These are phyloP conservation scores for Papiliotrema flavescens DNA, from an alignment of 1,284 basidiomycete species.

Conservation along the genomic window DNA sequence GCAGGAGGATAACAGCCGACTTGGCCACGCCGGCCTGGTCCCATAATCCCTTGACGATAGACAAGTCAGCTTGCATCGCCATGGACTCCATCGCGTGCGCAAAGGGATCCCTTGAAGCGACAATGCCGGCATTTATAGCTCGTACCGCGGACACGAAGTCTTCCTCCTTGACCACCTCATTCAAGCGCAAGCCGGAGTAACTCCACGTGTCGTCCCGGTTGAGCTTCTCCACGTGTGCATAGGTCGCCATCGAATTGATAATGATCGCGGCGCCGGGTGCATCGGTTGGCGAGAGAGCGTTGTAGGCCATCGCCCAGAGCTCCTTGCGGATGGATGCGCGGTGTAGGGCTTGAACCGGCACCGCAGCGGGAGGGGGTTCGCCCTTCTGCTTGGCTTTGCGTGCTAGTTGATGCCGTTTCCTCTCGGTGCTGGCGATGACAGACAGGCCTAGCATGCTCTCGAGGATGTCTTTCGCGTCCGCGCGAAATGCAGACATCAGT, in stretches of 20 bases:
- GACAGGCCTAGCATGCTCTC: slow-evolving; percentile 34
- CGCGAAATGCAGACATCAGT: slow-evolving; percentile 42
- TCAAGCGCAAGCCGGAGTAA: slow-evolving; percentile 22
- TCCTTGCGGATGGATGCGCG: slow-evolving; percentile 52
- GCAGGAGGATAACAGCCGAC: slow-evolving; percentile 62
- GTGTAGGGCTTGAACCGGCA: slow-evolving; percentile 25
- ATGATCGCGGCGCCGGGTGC: slow-evolving; percentile 58
- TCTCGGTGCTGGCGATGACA: slow-evolving; percentile 24
- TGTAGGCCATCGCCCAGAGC: slow-evolving; percentile 68
- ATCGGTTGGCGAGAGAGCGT: slow-evolving; percentile 59
- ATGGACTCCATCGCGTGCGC: slow-evolving; percentile 60
- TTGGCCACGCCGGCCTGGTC: slow-evolving; percentile 52
- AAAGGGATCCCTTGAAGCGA: slow-evolving; percentile 60
- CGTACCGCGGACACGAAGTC: slow-evolving; percentile 41
- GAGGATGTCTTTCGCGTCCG: slow-evolving; percentile 39
- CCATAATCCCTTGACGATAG: slow-evolving; percentile 57
- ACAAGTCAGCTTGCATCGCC: slow-evolving; percentile 55
- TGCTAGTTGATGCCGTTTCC: slow-evolving; percentile 15
- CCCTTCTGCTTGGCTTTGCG: slow-evolving; percentile 16
- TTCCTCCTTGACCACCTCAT: slow-evolving; percentile 33
- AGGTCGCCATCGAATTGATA: slow-evolving; percentile 57
- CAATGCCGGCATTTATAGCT: slow-evolving; percentile 59
- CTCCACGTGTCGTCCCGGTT: slow-evolving; percentile 42
- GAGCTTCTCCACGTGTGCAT: slow-evolving; percentile 65
- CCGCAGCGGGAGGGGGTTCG: slow-evolving; percentile 11